Conservation (phyloP, 2,329 filamentous ascomycete species). For the Neonectria hederae region DNA sequence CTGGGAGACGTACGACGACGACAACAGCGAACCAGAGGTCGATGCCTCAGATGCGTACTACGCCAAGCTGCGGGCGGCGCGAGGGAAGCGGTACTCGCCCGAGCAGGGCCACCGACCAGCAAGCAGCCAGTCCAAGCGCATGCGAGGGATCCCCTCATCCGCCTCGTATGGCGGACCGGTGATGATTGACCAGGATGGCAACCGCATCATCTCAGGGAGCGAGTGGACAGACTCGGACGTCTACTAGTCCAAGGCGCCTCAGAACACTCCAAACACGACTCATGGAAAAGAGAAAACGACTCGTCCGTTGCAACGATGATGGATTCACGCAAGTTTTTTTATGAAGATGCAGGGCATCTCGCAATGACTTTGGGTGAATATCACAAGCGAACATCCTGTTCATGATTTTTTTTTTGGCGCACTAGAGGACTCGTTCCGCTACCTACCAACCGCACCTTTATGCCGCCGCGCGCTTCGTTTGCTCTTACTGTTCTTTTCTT, state of each 20-base stretch:
- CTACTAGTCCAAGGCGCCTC: conserved; percentile 50
- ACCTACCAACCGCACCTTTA: conserved; percentile 1
- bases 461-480: neutral
- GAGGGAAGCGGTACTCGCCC: conserved; percentile 69
- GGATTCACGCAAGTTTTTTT: conserved; percentile 41
- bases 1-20: conserved; percentile 97
- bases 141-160: conserved; percentile 62
- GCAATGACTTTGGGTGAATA: conserved; percentile 39
- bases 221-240: conserved; percentile 75
- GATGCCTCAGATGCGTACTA: conserved; percentile 84
- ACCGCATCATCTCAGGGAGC: conserved; percentile 69
- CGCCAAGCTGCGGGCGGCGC: conserved; percentile 76
- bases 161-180: conserved; percentile 57
- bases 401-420: conserved; percentile 14
- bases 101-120: conserved; percentile 56
- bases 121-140: conserved; percentile 61
- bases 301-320: conserved; percentile 37
- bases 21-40: conserved; percentile 78
- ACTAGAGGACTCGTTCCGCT: conserved; percentile 8
- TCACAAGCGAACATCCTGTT: conserved; percentile 28
- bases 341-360: conserved; percentile 45
- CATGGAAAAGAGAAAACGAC: conserved; percentile 31
- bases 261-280: conserved; percentile 28
- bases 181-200: conserved; percentile 67
- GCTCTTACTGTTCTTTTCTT: conserved; percentile 4